A percentile compares a stretch with the other conserved stretches of the same genome.
Conservation (phyloP, 2,329 filamentous ascomycete species). For the Fusarium sterilihyphosum region DNA sequence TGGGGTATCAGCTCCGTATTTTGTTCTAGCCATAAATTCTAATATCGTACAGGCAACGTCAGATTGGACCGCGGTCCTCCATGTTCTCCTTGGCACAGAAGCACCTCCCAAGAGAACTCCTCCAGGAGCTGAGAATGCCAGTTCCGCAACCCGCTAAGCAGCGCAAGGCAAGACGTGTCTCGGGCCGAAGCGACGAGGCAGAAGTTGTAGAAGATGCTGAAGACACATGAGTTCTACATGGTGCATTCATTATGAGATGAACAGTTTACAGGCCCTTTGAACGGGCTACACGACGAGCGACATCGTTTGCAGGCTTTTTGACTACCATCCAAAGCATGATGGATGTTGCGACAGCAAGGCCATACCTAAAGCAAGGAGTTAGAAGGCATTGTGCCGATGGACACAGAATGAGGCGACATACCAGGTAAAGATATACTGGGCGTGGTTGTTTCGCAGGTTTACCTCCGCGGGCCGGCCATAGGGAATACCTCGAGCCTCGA, state of each 20-base stretch:
- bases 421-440: conserved; percentile 99
- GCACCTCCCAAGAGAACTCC: conserved; percentile 81
- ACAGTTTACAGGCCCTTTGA: conserved; percentile 42
- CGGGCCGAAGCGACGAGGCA: conserved; percentile 47
- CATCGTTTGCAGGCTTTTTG: conserved; percentile 81
- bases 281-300: conserved; percentile 70
- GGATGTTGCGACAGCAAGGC: conserved; percentile 82
- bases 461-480: conserved; percentile 90
- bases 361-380: conserved; percentile 71
- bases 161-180: conserved; percentile 49
- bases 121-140: conserved; percentile 83
- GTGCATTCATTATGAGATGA: conserved; percentile 17
- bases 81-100: conserved; percentile 87
- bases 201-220: conserved; percentile 51
- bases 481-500: conserved; percentile 83
- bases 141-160: conserved; percentile 63
- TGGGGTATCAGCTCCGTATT: conserved; percentile 38
- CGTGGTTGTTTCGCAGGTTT: conserved; percentile 94
- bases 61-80: conserved; percentile 75
- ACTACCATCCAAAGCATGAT: conserved; percentile 98
- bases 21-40: conserved; percentile 40
- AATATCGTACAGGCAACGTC: conserved; percentile 73
- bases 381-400: not conserved
- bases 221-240: conserved; percentile 43
- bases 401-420: conserved; percentile 58